Base-by-base conservation (phyloP, 2,329 filamentous ascomycete genomes). In the Talaromyces piceae region DNA sequence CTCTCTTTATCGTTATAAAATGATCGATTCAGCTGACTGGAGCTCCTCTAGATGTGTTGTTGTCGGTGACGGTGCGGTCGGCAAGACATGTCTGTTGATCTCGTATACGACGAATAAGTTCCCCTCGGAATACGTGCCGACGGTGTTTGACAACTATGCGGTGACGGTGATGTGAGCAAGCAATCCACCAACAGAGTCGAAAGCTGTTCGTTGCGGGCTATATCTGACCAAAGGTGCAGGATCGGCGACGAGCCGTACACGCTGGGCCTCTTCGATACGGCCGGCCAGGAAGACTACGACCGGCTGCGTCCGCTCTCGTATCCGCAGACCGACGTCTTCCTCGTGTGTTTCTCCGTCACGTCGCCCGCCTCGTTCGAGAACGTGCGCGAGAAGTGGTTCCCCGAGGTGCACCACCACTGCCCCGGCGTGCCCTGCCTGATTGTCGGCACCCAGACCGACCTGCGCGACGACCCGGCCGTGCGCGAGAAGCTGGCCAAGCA, bases 61-160 rank as follows among this genome's bases (percentile, higher is more conserved):
- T 63, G 93, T 98, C 65, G 93, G 93, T 71, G 93, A 98, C 74
- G 93, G 93, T 91, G 93, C 93, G 60, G 93, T 98, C 62, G 93
- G 93, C 72, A 98, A 98, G 81, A 98, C 93, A 60, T 98, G 93
- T 76, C 83, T 98, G 59, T 83, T 98, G 68, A 98, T 98, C 77
- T 95, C 89, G 71, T 98, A 98, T 76, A 98, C 93, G 59, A 98
- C 93, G 58, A 98, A 98, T 81, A 97, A 97, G 67, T 98, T 98
- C 73, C 93, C 93, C 30, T 96, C 91, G 65, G 93, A 98, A 91
- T 98, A 98, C 73, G 93, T 98, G 53, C 93, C 93, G 48, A 98
- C 93, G 26, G 93, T 98, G 58, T 98, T 98, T 73, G 93, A 98
- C 74, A 98, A 98, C 76, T 98, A 98, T 81, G 93, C 93, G 53